Evolutionary conservation across 257 asterid genomes (phyloP).

Genomic region (Mitragyna speciosa): DNA sequence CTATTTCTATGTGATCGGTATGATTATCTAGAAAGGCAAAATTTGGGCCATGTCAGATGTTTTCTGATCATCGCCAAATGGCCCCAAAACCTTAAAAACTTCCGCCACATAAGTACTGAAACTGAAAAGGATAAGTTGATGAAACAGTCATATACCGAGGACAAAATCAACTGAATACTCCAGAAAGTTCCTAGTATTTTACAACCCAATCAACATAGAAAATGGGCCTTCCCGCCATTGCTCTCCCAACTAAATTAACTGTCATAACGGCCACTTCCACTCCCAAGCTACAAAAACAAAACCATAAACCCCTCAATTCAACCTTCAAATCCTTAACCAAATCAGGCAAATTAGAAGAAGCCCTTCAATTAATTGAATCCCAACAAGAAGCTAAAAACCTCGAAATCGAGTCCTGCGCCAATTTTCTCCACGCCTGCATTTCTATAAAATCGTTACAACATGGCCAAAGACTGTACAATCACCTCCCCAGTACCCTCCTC

Average conservation of each 20-base stretch:
- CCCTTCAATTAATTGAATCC: conserved; percentile 41
- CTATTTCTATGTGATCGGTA: too few species aligned
- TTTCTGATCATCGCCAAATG: too few species aligned
- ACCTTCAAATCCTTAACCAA: conserved; percentile 41
- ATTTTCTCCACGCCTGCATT: conserved; percentile 50
- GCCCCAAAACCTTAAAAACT: too few species aligned
- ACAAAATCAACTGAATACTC: too few species aligned
- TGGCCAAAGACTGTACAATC: conserved; percentile 39
- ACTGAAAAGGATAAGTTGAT: too few species aligned
- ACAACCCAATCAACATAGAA: neutral
- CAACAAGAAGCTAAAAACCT: conserved; percentile 12
- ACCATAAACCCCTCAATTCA: conserved; percentile 22
- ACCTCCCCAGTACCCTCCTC: conserved; percentile 34
- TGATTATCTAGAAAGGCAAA: too few species aligned
- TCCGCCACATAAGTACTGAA: too few species aligned
- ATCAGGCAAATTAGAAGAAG: conserved; percentile 48
- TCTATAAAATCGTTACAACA: conserved; percentile 40
- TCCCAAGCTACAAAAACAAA: conserved; percentile 19
- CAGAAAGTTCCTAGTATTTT: too few species aligned
- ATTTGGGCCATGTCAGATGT: too few species aligned
- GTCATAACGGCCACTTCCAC: conserved; percentile 32
- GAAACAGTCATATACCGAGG: too few species aligned
- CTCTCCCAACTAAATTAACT: conserved; percentile 23
- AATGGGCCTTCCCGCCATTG: conserved; percentile 34
- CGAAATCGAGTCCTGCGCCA: conserved; percentile 29